phyloP scores from a whole-genome alignment of 164 flowering plant species.

The Tetracentron sinense region DNA sequence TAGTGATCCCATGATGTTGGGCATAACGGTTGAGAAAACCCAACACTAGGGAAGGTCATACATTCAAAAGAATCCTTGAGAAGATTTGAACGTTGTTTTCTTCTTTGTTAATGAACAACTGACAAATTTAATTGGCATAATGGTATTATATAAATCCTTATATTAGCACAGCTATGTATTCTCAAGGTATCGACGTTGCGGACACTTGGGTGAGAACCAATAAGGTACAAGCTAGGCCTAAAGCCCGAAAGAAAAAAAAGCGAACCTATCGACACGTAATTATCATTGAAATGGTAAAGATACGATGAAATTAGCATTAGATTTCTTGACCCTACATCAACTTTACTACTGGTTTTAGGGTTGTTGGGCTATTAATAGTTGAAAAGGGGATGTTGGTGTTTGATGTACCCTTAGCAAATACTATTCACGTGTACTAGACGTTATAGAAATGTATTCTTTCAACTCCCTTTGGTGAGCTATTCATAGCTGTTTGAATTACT shows the following conservation, averaged over 20 bases:
- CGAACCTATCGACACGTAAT: constrained; percentile 19
- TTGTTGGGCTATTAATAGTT: constrained; percentile 25
- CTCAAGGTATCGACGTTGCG: no score
- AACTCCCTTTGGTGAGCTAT: background rate
- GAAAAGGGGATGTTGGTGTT: constrained; percentile 19
- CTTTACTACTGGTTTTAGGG: constrained; percentile 12
- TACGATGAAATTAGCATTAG: constrained; percentile 45
- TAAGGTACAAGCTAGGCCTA: background rate
- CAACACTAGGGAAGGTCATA: background rate
- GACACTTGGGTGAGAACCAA: background rate
- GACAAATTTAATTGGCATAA: background rate
- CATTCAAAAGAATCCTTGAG: background rate
- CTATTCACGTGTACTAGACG: constrained; percentile 38
- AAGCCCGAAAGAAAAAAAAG: background rate
- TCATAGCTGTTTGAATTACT: background rate
- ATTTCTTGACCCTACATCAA: constrained; percentile 30
- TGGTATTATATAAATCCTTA: background rate
- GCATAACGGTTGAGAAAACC: constrained; percentile 53
- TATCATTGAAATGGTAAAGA: constrained; percentile 38
- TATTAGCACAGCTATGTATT: no score
- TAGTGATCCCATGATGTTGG: constrained; percentile 29
- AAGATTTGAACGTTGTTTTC: background rate
- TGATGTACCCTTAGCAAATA: constrained; percentile 15
- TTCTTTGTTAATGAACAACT: background rate
- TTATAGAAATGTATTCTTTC: constrained; percentile 10